These are phyloP conservation scores for Allantophomopsis cytisporea DNA, from an alignment of 2,329 filamentous ascomycete species.

Conservation along the genomic window DNA sequence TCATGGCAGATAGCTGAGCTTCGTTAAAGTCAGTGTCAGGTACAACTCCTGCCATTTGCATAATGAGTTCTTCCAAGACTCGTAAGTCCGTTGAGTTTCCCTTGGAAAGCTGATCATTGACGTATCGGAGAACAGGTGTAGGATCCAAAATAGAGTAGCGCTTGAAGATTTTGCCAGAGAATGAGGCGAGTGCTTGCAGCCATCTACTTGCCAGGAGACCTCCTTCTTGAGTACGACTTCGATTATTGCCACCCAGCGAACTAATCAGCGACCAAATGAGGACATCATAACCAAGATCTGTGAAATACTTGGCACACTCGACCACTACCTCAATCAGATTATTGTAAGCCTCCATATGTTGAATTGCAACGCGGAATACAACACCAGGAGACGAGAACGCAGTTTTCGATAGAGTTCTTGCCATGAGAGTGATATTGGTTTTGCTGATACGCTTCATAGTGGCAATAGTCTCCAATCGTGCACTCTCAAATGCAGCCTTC, in stretches of 20 bases:
- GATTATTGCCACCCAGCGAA: conserved; percentile 47
- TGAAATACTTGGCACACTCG: conserved; percentile 89
- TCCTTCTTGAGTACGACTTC: conserved; percentile 47
- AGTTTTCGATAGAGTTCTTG: conserved; percentile 80
- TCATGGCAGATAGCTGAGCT: conserved; percentile 74
- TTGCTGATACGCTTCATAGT: conserved; percentile 83
- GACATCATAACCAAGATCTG: conserved; percentile 82
- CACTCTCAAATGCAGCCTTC: conserved; percentile 62
- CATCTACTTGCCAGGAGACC: conserved; percentile 74
- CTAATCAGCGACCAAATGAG: conserved; percentile 86
- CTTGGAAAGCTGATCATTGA: conserved; percentile 67
- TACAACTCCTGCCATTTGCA: conserved; percentile 87
- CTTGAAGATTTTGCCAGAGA: conserved; percentile 81
- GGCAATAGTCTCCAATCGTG: conserved; percentile 66
- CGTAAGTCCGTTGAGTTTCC: conserved; percentile 86
- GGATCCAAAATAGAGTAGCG: conserved; percentile 76
- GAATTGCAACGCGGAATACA: conserved; percentile 79
- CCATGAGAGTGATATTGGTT: conserved; percentile 76
- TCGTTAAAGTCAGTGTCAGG: conserved; percentile 82
- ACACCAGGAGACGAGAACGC: conserved; percentile 82
- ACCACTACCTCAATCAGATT: conserved; percentile 93
- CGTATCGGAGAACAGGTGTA: conserved; percentile 77
- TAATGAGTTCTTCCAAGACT: conserved; percentile 79
- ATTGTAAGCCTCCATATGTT: conserved; percentile 85
- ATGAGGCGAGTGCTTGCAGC: conserved; percentile 81